Evolutionary conservation across 2,329 filamentous ascomycete genomes (phyloP).

Genomic region (Samsoniella hepiali): DNA sequence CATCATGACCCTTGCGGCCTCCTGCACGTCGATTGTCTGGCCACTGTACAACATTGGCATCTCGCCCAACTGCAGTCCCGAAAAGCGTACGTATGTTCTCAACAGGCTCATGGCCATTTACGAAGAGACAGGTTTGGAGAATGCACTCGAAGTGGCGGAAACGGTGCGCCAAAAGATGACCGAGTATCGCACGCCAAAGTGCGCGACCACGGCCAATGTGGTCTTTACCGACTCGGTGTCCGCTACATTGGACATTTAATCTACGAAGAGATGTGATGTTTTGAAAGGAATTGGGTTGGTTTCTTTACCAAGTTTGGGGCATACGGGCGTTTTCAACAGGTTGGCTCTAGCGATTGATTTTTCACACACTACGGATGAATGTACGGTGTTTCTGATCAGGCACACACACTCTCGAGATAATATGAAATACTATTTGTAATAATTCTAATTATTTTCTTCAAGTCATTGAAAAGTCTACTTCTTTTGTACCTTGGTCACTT

Average conservation of each 20-base stretch:
- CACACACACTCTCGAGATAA: neutral
- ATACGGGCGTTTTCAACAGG: neutral
- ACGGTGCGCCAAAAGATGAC: constrained; percentile 30
- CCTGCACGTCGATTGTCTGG: constrained; percentile 49
- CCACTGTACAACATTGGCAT: constrained; percentile 48
- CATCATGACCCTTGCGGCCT: constrained; percentile 47
- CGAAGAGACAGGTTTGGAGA: constrained; percentile 43
- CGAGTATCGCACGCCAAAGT: constrained; percentile 5
- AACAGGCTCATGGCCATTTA: constrained; percentile 44
- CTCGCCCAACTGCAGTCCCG: constrained; percentile 42
- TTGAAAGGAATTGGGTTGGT: too few species aligned
- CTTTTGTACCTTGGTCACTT: too few species aligned
- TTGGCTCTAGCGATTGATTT: neutral
- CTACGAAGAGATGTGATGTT: neutral
- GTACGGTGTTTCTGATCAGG: neutral
- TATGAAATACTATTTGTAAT: neutral
- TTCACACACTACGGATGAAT: neutral
- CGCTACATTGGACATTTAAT: neutral
- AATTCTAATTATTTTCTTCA: too few species aligned
- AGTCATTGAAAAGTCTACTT: too few species aligned
- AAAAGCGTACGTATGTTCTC: constrained; percentile 43
- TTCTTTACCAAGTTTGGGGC: neutral
- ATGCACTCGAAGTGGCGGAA: constrained; percentile 42
- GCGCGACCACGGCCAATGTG: neutral
- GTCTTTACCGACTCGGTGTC: neutral